Evolutionary conservation across 257 asterid species (phyloP).

Genomic region (Solanum phureja): DNA sequence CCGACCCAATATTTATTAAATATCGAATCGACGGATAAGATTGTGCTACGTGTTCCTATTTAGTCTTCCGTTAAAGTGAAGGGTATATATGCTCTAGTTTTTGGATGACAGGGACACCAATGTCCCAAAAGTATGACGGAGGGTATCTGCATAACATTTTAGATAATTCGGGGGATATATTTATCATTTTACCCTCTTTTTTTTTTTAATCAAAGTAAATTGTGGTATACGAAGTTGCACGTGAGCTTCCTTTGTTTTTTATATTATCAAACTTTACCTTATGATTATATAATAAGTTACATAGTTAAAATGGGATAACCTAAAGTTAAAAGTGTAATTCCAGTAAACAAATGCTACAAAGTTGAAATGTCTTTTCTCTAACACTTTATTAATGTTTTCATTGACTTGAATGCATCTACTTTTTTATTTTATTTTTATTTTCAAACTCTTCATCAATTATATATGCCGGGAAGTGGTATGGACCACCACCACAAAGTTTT

Average conservation of each 20-base stretch:
- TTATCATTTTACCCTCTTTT: no score
- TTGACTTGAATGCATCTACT: conserved; percentile 8
- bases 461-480: not conserved
- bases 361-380: not conserved
- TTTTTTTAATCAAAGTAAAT: not conserved
- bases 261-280: not conserved
- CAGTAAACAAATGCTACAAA: not conserved
- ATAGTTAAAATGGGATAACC: not conserved
- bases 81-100: no score
- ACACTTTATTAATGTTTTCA: not conserved
- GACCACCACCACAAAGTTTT: not conserved
- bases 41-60: no score
- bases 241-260: not conserved
- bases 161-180: no score
- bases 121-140: no score
- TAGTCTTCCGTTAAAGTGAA: no score
- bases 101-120: no score
- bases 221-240: not conserved
- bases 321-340: not conserved
- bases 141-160: no score
- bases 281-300: not conserved
- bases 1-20: no score
- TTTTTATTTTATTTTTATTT: not conserved
- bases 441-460: conserved; percentile 1
- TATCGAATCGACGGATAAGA: no score